phyloP scores from a whole-genome alignment of 768 basidiomycete genomes.

The Termitomyces sp. region DNA sequence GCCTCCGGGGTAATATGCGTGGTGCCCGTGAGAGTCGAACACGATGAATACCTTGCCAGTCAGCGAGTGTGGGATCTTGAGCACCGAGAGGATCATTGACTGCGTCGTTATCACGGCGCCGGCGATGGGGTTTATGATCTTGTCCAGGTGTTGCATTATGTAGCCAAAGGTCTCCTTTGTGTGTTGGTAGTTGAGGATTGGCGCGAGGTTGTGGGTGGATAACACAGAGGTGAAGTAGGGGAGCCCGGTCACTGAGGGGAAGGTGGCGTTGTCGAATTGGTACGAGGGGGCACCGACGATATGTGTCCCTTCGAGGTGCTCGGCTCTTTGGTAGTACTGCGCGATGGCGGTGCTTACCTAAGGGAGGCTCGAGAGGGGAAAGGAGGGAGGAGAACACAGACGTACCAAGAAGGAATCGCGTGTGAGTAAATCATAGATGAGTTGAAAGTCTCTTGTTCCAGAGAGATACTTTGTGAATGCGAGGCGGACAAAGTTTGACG shows the following conservation, averaged over 20 bases:
- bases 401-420: neutral
- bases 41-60: neutral
- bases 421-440: neutral
- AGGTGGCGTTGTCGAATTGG: too few relatives aligned
- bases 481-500: neutral
- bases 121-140: neutral
- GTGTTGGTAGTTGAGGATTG: neutral
- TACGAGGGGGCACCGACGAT: neutral
- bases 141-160: neutral
- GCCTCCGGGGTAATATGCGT: neutral
- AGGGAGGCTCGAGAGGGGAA: neutral
- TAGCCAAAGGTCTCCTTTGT: neutral
- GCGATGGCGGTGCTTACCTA: neutral
- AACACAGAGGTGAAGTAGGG: neutral
- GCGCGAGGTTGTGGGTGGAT: neutral
- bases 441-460: too few relatives aligned
- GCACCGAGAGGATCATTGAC: neutral
- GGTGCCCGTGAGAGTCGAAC: neutral
- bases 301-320: neutral
- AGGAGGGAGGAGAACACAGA: neutral
- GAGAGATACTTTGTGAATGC: neutral
- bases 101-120: neutral
- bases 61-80: neutral
- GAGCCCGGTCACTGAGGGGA: neutral
- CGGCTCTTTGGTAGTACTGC: neutral